phyloP scores from a whole-genome alignment of 345 rosid species.

The Populus deltoides region DNA sequence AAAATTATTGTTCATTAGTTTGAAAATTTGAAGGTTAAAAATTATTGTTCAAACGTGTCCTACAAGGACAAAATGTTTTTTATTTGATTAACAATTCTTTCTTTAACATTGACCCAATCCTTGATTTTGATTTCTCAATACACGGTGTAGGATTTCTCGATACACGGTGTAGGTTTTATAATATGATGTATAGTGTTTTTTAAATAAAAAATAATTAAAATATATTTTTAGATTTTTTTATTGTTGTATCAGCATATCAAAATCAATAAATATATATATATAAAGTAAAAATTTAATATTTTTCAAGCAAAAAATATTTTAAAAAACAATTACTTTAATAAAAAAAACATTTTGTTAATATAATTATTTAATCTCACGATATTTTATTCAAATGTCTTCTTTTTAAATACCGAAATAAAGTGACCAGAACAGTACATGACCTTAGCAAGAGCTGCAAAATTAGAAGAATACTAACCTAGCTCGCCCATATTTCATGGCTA shows the following conservation, averaged over 20 bases:
- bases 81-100: neutral
- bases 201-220: too few species aligned
- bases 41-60: neutral
- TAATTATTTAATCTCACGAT: neutral
- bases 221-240: too few species aligned
- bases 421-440: neutral
- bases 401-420: neutral
- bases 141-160: neutral
- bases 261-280: too few species aligned
- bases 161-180: too few species aligned
- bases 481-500: neutral
- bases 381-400: neutral
- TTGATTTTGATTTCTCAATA: neutral
- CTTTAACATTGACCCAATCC: neutral
- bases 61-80: neutral
- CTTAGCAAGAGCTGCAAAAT: neutral
- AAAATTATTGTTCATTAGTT: neutral
- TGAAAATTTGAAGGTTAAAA: neutral
- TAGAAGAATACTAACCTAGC: neutral
- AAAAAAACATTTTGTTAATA: too few species aligned
- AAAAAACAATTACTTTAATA: too few species aligned
- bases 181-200: too few species aligned
- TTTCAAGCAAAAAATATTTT: too few species aligned
- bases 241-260: too few species aligned
- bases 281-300: too few species aligned